These are phyloP conservation scores for Carex scoparia DNA, from an alignment of 176 grass and related monocot genomes.

Conservation along the genomic window DNA sequence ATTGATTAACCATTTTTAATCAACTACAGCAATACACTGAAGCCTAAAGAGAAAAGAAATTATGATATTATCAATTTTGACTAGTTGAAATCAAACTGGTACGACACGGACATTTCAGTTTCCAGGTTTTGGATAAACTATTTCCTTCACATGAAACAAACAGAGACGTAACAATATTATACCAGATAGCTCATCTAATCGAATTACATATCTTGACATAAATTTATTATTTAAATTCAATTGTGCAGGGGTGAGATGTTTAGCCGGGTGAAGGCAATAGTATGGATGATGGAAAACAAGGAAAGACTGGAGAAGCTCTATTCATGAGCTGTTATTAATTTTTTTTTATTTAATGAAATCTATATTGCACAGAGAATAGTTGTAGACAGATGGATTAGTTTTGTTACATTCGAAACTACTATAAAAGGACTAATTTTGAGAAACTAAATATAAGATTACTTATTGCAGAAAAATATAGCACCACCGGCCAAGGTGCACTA, in stretches of 20 bases:
- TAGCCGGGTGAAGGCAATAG: conserved; percentile 36
- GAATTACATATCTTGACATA: neutral
- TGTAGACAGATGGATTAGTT: neutral
- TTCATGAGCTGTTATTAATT: neutral
- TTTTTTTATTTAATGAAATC: neutral
- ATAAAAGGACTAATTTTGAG: neutral
- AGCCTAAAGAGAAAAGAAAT: neutral
- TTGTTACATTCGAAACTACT: neutral
- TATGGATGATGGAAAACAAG: conserved; percentile 45
- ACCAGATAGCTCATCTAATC: neutral
- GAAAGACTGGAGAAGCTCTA: conserved; percentile 30
- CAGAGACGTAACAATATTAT: neutral
- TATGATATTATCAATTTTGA: neutral
- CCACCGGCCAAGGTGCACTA: neutral
- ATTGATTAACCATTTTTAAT: neutral
- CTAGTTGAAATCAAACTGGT: neutral
- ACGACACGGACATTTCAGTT: neutral
- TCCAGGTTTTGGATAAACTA: neutral
- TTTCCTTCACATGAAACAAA: neutral
- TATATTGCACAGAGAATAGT: neutral
- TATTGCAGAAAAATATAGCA: neutral
- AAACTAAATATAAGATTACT: neutral
- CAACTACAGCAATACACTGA: neutral
- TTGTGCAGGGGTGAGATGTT: conserved; percentile 31
- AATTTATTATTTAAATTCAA: neutral